A percentile compares a stretch with the other conserved stretches of the same genome.
These are phyloP conservation scores for Raffaelea arxii DNA, from an alignment of 2,329 filamentous ascomycete genomes.

Conservation along the genomic window DNA sequence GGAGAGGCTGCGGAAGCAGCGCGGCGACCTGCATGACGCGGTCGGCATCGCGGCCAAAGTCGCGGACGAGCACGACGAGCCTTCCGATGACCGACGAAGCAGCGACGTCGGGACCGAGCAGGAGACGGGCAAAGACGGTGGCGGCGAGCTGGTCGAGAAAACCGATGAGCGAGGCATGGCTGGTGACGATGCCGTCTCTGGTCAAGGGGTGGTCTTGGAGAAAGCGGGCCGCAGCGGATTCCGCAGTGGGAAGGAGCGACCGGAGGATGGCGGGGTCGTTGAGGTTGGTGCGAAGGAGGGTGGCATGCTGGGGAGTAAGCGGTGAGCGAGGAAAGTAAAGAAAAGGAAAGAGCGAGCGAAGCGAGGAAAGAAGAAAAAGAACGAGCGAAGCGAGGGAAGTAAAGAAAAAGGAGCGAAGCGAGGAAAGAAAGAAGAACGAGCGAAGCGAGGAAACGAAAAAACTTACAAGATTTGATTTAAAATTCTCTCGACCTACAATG, in stretches of 20 bases:
- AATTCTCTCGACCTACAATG: conserved; percentile 5
- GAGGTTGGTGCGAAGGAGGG: conserved; percentile 5
- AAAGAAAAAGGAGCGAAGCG: not conserved
- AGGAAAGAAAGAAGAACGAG: not conserved
- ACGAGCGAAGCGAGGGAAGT: not conserved
- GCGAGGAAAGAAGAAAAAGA: not conserved
- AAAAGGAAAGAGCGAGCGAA: not conserved
- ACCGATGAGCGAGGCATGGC: not conserved
- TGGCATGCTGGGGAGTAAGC: conserved; percentile 2
- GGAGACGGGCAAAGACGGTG: conserved; percentile 6
- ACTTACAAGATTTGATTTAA: not conserved
- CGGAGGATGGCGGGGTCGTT: conserved; percentile 4
- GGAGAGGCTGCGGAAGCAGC: conserved; percentile 3
- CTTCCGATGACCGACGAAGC: conserved; percentile 4
- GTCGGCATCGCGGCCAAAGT: conserved; percentile 5
- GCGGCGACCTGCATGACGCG: conserved; percentile 4
- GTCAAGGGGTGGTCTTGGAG: conserved; percentile 1
- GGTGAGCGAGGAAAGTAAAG: not conserved
- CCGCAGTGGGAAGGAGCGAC: conserved; percentile 3
- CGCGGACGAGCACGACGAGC: conserved; percentile 7
- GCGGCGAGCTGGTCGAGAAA: conserved; percentile 8
- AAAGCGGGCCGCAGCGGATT: conserved; percentile 4
- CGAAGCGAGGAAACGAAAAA: not conserved
- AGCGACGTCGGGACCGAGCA: conserved; percentile 7
- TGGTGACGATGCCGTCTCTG: not conserved